phyloP scores from a whole-genome alignment of 164 flowering plant genomes.

The Protea cynaroides region DNA sequence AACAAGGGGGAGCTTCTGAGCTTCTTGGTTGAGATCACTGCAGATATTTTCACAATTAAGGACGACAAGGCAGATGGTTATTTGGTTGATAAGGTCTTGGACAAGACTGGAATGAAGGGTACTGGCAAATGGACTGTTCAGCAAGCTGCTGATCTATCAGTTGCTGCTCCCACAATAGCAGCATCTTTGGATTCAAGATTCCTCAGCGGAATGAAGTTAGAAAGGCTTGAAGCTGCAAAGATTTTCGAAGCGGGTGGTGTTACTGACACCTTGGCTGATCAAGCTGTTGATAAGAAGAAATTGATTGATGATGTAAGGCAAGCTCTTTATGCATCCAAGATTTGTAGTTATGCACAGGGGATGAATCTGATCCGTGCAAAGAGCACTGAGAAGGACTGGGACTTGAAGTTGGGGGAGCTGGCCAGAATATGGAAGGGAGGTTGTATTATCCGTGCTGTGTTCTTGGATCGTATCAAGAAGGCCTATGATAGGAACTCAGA shows the following conservation, averaged over 20 bases:
- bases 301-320: slow-evolving; percentile 70
- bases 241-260: slow-evolving; percentile 49
- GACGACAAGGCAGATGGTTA: slow-evolving; percentile 64
- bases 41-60: slow-evolving; percentile 56
- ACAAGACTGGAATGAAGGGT: slow-evolving; percentile 82
- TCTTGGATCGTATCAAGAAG: slow-evolving; percentile 66
- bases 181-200: slow-evolving; percentile 61
- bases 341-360: slow-evolving; percentile 78
- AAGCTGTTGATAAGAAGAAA: slow-evolving; percentile 45
- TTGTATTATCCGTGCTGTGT: slow-evolving; percentile 66
- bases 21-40: slow-evolving; percentile 72
- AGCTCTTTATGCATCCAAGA: slow-evolving; percentile 73
- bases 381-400: slow-evolving; percentile 70
- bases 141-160: slow-evolving; percentile 75
- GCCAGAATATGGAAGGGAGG: slow-evolving; percentile 88
- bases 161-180: slow-evolving; percentile 72
- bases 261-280: slow-evolving; percentile 37
- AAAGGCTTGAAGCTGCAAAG: slow-evolving; percentile 56
- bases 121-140: slow-evolving; percentile 86
- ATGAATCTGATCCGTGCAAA: slow-evolving; percentile 78
- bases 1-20: slow-evolving; percentile 73
- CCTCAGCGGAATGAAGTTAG: slow-evolving; percentile 69
- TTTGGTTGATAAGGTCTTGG: slow-evolving; percentile 73
- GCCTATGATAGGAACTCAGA: slow-evolving; percentile 67
- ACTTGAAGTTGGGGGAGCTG: slow-evolving; percentile 59